phyloP scores from a whole-genome alignment of 1,139 yeast genomes.

The Saccharomyces pastorianus region DNA sequence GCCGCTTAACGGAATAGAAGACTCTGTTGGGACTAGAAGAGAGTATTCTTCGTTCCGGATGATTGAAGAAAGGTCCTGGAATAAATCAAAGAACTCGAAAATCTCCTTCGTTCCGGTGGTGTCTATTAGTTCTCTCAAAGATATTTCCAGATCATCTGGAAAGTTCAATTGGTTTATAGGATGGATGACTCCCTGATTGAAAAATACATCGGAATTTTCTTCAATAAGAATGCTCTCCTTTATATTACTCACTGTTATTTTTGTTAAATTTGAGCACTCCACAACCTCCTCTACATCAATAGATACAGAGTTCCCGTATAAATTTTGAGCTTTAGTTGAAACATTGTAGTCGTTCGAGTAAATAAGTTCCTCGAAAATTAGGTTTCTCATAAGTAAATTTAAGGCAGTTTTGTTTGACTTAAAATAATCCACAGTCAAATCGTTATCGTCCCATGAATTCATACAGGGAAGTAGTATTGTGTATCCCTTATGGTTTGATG shows the following conservation, averaged over 20 bases:
- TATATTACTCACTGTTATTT: conserved; percentile 23
- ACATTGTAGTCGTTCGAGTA: conserved; percentile 52
- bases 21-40: conserved; percentile 62
- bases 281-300: conserved; percentile 7
- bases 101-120: conserved; percentile 43
- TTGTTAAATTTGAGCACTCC: conserved; percentile 3
- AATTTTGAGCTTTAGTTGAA: conserved; percentile 29
- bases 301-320: conserved; percentile 32
- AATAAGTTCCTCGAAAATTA: conserved; percentile 54
- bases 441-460: conserved; percentile 61
- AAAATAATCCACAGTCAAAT: conserved; percentile 54
- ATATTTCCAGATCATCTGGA: conserved; percentile 50
- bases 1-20: conserved; percentile 40
- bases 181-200: conserved; percentile 81
- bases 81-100: conserved; percentile 38
- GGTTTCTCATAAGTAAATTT: conserved; percentile 44
- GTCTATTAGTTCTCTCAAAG: conserved; percentile 48
- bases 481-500: conserved; percentile 50
- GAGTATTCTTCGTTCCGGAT: conserved; percentile 39
- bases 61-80: conserved; percentile 23
- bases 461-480: conserved; percentile 76
- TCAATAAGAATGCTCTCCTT: conserved; percentile 27
- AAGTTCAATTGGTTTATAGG: conserved; percentile 50
- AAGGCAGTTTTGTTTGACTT: conserved; percentile 45
- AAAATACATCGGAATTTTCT: conserved; percentile 59